These are phyloP conservation scores for Lathyrus oleraceus DNA, from an alignment of 306 rosid species.

Conservation along the genomic window DNA sequence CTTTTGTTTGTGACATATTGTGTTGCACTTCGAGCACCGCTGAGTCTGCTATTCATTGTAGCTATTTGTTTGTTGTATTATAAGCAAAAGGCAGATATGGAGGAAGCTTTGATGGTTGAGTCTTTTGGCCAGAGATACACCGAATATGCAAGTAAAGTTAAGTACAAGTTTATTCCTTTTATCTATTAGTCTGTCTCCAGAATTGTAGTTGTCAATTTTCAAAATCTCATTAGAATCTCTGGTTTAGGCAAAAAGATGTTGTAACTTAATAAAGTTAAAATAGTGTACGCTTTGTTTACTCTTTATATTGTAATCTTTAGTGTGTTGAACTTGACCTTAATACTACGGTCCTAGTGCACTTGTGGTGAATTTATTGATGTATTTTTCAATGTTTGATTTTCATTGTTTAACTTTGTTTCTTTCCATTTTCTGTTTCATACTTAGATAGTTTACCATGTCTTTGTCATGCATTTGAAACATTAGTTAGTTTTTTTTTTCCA, in stretches of 20 bases:
- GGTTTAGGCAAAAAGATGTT: slow-evolving; percentile 38
- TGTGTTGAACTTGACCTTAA: slow-evolving; percentile 5
- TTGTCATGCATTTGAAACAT: slow-evolving; percentile 10
- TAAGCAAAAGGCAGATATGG: slow-evolving; percentile 76
- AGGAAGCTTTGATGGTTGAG: slow-evolving; percentile 93
- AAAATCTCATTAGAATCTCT: slow-evolving; percentile 24
- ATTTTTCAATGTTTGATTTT: slow-evolving; percentile 11
- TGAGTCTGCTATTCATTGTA: slow-evolving; percentile 60
- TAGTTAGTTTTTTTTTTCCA: too few relatives aligned
- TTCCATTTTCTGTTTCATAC: not conserved
- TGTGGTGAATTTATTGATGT: slow-evolving; percentile 4
- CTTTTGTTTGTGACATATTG: slow-evolving; percentile 73
- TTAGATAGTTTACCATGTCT: not conserved
- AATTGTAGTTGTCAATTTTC: slow-evolving; percentile 33
- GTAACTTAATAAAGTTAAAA: slow-evolving; percentile 13
- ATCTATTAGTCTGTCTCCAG: slow-evolving; percentile 53
- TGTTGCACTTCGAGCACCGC: slow-evolving; percentile 76
- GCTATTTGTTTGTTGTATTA: slow-evolving; percentile 77
- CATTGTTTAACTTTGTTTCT: not conserved
- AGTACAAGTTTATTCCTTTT: slow-evolving; percentile 82
- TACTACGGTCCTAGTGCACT: slow-evolving; percentile 12
- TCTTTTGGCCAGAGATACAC: slow-evolving; percentile 69
- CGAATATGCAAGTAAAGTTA: slow-evolving; percentile 76
- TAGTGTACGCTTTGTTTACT: slow-evolving; percentile 22
- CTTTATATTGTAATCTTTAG: slow-evolving; percentile 5